Conservation (phyloP, 441 rosid species). For the Bruguiera hainesii region DNA sequence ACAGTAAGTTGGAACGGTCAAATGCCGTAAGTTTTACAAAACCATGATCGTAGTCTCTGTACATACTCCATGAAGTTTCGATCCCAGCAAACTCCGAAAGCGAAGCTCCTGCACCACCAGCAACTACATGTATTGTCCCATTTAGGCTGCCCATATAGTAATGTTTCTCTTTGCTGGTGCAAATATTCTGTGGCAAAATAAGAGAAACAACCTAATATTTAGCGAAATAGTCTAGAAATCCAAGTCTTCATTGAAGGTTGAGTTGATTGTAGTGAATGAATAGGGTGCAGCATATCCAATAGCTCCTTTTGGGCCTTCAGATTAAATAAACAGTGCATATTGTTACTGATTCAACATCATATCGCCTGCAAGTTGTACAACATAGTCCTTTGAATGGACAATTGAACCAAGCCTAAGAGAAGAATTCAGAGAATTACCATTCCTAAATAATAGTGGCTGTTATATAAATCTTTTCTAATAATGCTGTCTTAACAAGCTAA, state of each 20-base stretch:
- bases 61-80: conserved; percentile 60
- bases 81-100: conserved; percentile 53
- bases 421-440: no score
- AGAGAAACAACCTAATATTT: background rate
- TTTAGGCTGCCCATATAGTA: conserved; percentile 50
- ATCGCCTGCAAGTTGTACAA: no score
- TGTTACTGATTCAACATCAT: no score
- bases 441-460: no score
- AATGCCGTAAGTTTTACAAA: conserved; percentile 68
- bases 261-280: no score
- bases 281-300: no score
- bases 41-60: conserved; percentile 68
- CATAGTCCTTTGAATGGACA: no score
- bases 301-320: no score
- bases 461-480: no score
- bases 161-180: conserved; percentile 53
- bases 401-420: no score
- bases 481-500: no score
- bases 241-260: background rate
- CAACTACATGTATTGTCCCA: conserved; percentile 78
- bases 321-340: no score
- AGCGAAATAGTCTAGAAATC: background rate
- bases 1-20: conserved; percentile 55
- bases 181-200: conserved; percentile 44
- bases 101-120: conserved; percentile 86